phyloP scores from a whole-genome alignment of 2,329 filamentous ascomycete species.

The Fusarium chuoi region DNA sequence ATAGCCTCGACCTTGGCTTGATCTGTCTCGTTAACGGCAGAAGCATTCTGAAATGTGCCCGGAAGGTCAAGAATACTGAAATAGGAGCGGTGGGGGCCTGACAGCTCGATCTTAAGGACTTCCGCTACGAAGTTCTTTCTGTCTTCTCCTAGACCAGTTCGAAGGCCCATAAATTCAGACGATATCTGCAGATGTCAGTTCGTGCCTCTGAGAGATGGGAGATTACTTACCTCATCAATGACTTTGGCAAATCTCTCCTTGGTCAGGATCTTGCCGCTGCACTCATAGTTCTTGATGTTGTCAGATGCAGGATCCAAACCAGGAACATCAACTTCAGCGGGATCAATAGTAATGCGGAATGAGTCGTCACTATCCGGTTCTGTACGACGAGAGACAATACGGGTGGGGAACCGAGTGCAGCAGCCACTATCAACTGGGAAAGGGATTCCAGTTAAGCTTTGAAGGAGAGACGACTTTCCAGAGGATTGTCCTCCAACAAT shows the following conservation, averaged over 20 bases:
- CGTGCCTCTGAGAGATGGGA: no score
- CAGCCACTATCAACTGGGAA: constrained; percentile 47
- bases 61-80: constrained; percentile 54
- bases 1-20: constrained; percentile 45
- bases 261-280: constrained; percentile 39
- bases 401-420: constrained; percentile 53
- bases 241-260: constrained; percentile 44
- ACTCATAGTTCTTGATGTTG: constrained; percentile 36
- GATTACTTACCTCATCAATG: constrained; percentile 44
- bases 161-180: constrained; percentile 47
- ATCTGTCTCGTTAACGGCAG: constrained; percentile 45
- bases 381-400: constrained; percentile 51
- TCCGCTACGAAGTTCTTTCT: constrained; percentile 51
- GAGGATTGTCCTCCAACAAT: constrained; percentile 52
- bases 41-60: constrained; percentile 44
- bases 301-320: constrained; percentile 34
- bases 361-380: constrained; percentile 41
- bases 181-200: constrained; percentile 38
- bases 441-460: constrained; percentile 51
- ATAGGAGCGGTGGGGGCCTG: constrained; percentile 49
- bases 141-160: constrained; percentile 24
- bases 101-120: constrained; percentile 52
- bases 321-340: constrained; percentile 38
- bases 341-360: constrained; percentile 48
- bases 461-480: constrained; percentile 52